Evolutionary conservation across 306 rosid genomes (phyloP), one percentile per base, ranked within the genome.

Genomic region (Begonia fuchsioides): DNA sequence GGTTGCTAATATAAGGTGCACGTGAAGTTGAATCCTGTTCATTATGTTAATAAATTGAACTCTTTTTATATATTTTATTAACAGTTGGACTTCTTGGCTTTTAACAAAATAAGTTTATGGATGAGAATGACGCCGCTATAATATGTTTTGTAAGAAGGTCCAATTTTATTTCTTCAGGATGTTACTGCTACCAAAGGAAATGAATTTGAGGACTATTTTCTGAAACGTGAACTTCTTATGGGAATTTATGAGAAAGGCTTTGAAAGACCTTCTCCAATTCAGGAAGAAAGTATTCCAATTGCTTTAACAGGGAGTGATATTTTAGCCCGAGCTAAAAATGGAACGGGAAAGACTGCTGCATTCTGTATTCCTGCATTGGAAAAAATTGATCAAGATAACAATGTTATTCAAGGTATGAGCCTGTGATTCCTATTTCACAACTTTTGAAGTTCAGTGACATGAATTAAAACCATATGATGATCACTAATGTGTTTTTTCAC

Each of bases 101-200:
- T 26, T 26, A 26, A 26, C 35, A 5, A 26, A 26, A 26, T 26
- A 26, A 26, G 35, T 26, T 26, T 26, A 3, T 2, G 7, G 35
- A 26, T 26, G 35, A 26, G 35, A 8, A 26, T 26, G 35, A 26
- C 8, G 35, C 35, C 8, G 3, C 35, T 8, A 26, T 26, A 5
- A 26, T 6, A 26, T 4, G 35, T 26, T 26, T 4, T 26, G 35
- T 26, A 26, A 26, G n/a, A n/a, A n/a, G 8, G 35, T 26, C 0
- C 5, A 4, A 26, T 26, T 26, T 26, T 8, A 15, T 53, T 66
- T 14, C 16, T 58, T 10, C 77, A 92, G 98, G 98, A 92, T 47
- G 98, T 92, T 60, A 92, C 98, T 11, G 98, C 98, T 62, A 92
- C 98, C 26, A 92, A 85, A 69, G 98, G 98, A 70, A 92, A 92